Conservation (phyloP, 768 basidiomycete genomes). For the Kwoniella dejecticola region DNA sequence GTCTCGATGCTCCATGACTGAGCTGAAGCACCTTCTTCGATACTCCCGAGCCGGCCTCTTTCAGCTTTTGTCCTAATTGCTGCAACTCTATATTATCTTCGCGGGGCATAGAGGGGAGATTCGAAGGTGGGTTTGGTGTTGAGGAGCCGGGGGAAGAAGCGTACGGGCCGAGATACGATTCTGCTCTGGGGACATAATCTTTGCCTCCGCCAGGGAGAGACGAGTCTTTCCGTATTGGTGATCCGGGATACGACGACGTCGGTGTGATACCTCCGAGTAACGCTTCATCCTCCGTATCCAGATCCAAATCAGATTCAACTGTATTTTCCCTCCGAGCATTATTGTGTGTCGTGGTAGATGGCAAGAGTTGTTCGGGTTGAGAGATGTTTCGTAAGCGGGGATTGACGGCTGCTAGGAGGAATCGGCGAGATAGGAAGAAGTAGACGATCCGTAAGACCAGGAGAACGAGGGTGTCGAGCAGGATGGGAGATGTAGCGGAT, state of each 20-base stretch:
- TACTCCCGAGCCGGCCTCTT: slow-evolving; percentile 21
- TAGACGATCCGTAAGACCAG: slow-evolving; percentile 38
- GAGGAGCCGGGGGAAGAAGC: slow-evolving; percentile 8
- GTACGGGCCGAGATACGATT: slow-evolving; percentile 4
- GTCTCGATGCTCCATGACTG: slow-evolving; percentile 22
- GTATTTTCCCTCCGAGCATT: neutral
- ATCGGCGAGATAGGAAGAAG: slow-evolving; percentile 45
- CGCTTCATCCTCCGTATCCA: slow-evolving; percentile 24
- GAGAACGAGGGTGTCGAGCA: slow-evolving; percentile 46
- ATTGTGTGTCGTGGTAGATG: slow-evolving; percentile 1
- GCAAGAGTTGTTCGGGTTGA: slow-evolving; percentile 26
- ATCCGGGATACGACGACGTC: slow-evolving; percentile 30
- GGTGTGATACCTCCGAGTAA: slow-evolving; percentile 7
- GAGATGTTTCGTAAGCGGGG: slow-evolving; percentile 50
- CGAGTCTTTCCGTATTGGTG: slow-evolving; percentile 21
- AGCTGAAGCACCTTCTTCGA: slow-evolving; percentile 30
- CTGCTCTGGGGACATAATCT: slow-evolving; percentile 12
- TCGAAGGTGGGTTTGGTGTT: slow-evolving; percentile 3
- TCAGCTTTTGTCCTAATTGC: slow-evolving; percentile 32
- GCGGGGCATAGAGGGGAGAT: slow-evolving; percentile 11
- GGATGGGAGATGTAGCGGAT: slow-evolving; percentile 30
- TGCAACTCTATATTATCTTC: slow-evolving; percentile 21
- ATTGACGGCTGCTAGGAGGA: slow-evolving; percentile 44
- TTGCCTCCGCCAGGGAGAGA: slow-evolving; percentile 13
- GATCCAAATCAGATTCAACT: slow-evolving; percentile 4